Conservation (phyloP, 2,329 filamentous ascomycete genomes). For the Colletotrichum gloeosporioides region DNA sequence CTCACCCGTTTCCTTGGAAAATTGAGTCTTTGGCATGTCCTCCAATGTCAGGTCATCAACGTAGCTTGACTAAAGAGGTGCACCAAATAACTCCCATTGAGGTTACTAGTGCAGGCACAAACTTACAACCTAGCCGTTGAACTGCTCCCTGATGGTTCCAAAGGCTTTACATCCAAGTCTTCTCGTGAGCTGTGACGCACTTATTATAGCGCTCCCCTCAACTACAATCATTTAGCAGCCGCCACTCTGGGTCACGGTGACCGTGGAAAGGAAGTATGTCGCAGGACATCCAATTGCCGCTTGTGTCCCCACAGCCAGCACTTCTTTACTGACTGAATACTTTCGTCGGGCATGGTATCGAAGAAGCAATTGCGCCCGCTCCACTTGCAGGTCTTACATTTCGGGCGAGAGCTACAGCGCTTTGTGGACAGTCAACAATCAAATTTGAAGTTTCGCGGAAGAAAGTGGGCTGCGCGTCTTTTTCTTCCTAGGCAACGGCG, state of each 20-base stretch:
- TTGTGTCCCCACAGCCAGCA: neutral
- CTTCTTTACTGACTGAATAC: neutral
- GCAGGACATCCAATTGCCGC: neutral
- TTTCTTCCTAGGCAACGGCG: neutral
- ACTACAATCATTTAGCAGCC: neutral
- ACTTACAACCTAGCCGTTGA: neutral
- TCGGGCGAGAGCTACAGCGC: neutral
- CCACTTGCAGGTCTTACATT: neutral
- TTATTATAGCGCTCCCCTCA: neutral
- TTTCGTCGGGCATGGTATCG: neutral
- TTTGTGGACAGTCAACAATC: neutral
- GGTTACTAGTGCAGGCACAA: neutral
- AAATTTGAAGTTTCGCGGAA: neutral
- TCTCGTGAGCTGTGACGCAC: neutral
- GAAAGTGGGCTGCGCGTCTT: neutral
- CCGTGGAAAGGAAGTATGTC: neutral
- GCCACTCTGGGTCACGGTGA: neutral
- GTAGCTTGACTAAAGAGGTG: neutral
- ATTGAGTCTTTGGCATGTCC: neutral
- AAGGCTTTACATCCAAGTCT: neutral
- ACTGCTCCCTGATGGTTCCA: neutral
- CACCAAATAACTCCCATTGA: neutral
- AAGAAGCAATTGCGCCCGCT: neutral
- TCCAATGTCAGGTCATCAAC: neutral
- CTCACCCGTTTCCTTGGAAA: neutral